Conservation (phyloP, 2,329 filamentous ascomycete genomes). For the Colletotrichum lupini region DNA sequence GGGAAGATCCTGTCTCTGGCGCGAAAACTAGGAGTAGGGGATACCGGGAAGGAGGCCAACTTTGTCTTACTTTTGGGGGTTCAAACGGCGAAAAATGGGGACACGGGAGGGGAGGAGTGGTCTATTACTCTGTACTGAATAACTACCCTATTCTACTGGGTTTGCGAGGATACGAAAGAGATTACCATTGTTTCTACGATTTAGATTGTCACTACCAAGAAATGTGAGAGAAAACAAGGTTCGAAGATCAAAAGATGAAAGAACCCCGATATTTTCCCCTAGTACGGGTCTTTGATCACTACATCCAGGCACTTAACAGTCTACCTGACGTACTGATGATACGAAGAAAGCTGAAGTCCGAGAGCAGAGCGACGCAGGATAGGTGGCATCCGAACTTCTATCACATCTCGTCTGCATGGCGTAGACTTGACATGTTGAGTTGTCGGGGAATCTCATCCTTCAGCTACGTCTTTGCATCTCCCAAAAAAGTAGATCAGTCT, state of each 20-base stretch:
- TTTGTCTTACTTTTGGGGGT: neutral
- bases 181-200: neutral
- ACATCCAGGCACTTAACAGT: too few species aligned
- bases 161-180: neutral
- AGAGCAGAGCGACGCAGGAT: neutral
- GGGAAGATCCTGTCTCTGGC: neutral
- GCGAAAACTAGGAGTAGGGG: neutral
- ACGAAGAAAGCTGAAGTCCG: neutral
- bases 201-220: neutral
- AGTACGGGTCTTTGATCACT: too few species aligned
- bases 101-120: neutral
- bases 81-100: conserved; percentile 3
- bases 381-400: neutral
- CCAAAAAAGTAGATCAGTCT: neutral
- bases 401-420: neutral
- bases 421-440: neutral
- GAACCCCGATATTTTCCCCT: too few species aligned
- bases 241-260: too few species aligned
- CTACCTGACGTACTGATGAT: neutral
- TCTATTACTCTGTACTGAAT: neutral
- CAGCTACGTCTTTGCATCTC: neutral
- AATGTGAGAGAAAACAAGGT: too few species aligned
- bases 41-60: conserved; percentile 1
- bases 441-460: neutral
- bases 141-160: neutral